phyloP scores from a whole-genome alignment of 176 grass and related monocot species.

The Oryza rufipogon region DNA sequence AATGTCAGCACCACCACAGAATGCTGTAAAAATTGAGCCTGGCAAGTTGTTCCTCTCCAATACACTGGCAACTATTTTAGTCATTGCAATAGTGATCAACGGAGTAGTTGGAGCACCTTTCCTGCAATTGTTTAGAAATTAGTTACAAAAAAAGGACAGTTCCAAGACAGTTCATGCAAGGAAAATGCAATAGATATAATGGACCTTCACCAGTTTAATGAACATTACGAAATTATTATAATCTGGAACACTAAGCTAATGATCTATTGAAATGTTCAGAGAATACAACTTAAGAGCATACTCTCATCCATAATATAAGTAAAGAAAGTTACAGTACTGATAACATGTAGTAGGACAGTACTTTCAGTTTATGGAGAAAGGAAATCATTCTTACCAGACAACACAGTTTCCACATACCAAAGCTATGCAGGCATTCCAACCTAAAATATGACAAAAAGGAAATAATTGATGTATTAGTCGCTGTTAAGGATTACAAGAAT shows the following conservation, averaged over 20 bases:
- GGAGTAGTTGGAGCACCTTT: slow-evolving; percentile 99
- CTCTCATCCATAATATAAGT: background rate
- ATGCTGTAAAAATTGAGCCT: slow-evolving; percentile 86
- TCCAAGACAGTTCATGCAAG: background rate
- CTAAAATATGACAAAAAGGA: slow-evolving; percentile 52
- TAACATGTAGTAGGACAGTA: background rate
- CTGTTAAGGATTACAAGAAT: slow-evolving; percentile 4
- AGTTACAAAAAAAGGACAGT: slow-evolving; percentile 23
- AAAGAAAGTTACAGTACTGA: background rate
- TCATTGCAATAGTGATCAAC: slow-evolving; percentile 94
- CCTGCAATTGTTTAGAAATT: slow-evolving; percentile 48
- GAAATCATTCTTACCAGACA: slow-evolving; percentile 75
- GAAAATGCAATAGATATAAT: slow-evolving; percentile 4
- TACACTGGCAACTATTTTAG: slow-evolving; percentile 86
- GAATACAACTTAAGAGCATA: background rate
- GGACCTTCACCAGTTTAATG: background rate
- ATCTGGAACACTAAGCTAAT: background rate
- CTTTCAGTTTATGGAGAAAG: background rate
- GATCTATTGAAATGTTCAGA: background rate
- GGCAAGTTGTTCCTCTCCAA: slow-evolving; percentile 96
- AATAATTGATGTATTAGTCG: slow-evolving; percentile 6
- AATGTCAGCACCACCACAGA: slow-evolving; percentile 92
- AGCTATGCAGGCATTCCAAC: slow-evolving; percentile 99
- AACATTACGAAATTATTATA: background rate
- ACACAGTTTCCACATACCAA: slow-evolving; percentile 91